A percentile compares a stretch with the other conserved stretches of the same genome.
phyloP scores from a whole-genome alignment of 495 filamentous ascomycete species.

The Cercophora newfieldiana region DNA sequence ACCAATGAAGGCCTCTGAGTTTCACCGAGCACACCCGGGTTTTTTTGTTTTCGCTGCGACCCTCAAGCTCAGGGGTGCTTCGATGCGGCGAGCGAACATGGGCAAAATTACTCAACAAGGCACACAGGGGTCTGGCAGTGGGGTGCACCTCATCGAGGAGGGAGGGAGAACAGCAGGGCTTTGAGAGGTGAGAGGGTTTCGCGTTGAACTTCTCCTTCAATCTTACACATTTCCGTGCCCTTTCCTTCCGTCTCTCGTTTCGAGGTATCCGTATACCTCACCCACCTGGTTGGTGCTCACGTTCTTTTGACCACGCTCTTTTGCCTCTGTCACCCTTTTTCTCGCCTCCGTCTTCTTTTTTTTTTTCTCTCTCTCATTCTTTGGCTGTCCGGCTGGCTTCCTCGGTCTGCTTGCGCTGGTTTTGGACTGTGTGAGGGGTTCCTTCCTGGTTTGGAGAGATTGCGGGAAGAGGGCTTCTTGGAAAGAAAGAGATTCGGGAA shows the following conservation, averaged over 20 bases:
- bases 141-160: neutral
- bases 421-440: neutral
- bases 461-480: neutral
- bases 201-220: neutral
- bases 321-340: conserved; percentile 3
- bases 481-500: too few relatives aligned
- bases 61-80: neutral
- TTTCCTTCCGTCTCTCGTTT: neutral
- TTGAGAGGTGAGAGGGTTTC: too few relatives aligned
- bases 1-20: neutral
- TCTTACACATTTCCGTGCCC: neutral
- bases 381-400: neutral
- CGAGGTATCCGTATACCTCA: neutral
- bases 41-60: neutral
- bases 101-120: too few relatives aligned
- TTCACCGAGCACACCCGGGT: neutral
- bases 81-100: too few relatives aligned
- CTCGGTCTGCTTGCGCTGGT: neutral
- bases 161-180: neutral
- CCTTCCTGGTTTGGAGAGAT: neutral
- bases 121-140: too few relatives aligned
- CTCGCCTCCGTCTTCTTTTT: neutral
- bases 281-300: neutral
- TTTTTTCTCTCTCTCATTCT: neutral
- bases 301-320: neutral